These are phyloP conservation scores for Epichloe sibirici DNA, from an alignment of 2,329 filamentous ascomycete species.

Conservation along the genomic window DNA sequence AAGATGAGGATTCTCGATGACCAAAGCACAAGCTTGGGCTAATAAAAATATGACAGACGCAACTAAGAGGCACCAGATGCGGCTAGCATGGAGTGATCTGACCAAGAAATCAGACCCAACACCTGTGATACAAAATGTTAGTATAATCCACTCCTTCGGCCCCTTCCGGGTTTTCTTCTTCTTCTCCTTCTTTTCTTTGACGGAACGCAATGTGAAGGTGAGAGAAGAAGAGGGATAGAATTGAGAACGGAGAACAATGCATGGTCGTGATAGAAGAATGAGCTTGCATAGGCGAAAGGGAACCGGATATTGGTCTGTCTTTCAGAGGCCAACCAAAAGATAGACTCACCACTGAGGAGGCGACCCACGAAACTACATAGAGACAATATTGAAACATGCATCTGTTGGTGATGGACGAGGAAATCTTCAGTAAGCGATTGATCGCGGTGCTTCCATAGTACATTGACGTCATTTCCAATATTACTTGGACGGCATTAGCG, in stretches of 20 bases:
- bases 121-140: constrained; percentile 31
- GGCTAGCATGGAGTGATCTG: constrained; percentile 65
- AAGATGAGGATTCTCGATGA: constrained; percentile 62
- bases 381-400: constrained; percentile 92
- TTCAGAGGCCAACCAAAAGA: background rate
- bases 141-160: background rate
- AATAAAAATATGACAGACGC: constrained; percentile 66
- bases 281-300: background rate
- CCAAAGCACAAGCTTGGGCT: constrained; percentile 66
- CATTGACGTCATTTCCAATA: constrained; percentile 80
- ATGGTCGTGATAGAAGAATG: background rate
- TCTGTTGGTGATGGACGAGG: constrained; percentile 68
- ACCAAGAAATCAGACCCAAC: constrained; percentile 87
- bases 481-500: constrained; percentile 46
- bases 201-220: background rate
- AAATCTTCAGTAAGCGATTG: constrained; percentile 58
- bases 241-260: background rate
- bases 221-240: too few relatives aligned
- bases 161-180: background rate
- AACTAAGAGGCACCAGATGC: constrained; percentile 80
- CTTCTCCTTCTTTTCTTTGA: background rate
- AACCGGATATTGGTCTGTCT: background rate
- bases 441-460: constrained; percentile 81
- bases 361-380: constrained; percentile 76
- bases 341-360: constrained; percentile 53